Evolutionary conservation across 2,329 filamentous ascomycete genomes (phyloP).

Genomic region (Aureobasidium mangrovei): DNA sequence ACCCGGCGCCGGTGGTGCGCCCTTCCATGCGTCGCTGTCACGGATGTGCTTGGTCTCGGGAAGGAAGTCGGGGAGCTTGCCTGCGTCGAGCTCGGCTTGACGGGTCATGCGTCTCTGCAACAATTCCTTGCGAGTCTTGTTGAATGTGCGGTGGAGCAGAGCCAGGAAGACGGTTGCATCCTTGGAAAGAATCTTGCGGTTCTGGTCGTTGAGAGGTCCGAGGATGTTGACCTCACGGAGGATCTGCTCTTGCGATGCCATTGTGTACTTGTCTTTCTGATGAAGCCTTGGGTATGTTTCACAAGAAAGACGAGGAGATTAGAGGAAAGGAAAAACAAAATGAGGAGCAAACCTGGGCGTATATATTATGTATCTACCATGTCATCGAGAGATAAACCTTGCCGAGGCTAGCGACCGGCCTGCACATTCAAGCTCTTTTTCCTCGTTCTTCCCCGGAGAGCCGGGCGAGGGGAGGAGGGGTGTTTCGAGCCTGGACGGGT

Average conservation of each 20-base stretch:
- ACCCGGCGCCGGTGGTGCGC: constrained; percentile 81
- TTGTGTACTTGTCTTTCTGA: constrained; percentile 12
- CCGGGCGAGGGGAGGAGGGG: constrained; percentile 8
- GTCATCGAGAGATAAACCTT: constrained; percentile 7
- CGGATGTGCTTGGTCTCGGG: constrained; percentile 93
- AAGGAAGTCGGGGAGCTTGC: constrained; percentile 82
- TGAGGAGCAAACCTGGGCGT: constrained; percentile 5
- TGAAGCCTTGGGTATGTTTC: background rate
- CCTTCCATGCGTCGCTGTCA: constrained; percentile 89
- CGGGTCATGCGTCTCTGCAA: constrained; percentile 78
- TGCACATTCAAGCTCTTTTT: background rate
- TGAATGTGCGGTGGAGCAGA: constrained; percentile 91
- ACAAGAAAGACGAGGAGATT: background rate
- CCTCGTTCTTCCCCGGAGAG: constrained; percentile 1
- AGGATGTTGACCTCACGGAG: constrained; percentile 84
- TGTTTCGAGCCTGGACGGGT: background rate
- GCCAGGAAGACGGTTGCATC: constrained; percentile 87
- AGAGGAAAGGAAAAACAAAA: background rate
- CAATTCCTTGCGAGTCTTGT: constrained; percentile 75
- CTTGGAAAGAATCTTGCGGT: constrained; percentile 85
- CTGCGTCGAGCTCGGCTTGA: constrained; percentile 89
- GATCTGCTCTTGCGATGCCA: constrained; percentile 50
- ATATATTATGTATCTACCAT: constrained; percentile 10
- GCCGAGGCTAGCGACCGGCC: constrained; percentile 6
- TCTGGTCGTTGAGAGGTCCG: constrained; percentile 65